These are phyloP conservation scores for Rhizoclosmatium sp. DNA, from an alignment of 192 early-diverging fungal species.

Conservation along the genomic window DNA sequence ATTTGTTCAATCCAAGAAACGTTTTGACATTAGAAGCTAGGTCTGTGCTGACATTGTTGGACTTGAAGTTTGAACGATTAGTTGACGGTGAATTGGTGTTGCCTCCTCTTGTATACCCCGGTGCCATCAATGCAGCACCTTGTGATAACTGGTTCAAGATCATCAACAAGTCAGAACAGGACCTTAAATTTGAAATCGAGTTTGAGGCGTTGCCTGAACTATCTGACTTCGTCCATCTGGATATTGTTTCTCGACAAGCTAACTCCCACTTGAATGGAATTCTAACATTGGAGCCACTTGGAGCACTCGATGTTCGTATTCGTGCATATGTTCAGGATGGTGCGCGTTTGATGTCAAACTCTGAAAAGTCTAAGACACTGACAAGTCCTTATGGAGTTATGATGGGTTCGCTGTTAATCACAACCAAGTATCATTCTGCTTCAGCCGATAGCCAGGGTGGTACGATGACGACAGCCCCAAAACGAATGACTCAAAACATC, in stretches of 20 bases:
- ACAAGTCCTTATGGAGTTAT: slow-evolving; percentile 69
- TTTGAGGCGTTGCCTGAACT: slow-evolving; percentile 70
- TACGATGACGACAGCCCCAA: background rate
- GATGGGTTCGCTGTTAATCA: slow-evolving; percentile 75
- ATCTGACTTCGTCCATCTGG: slow-evolving; percentile 66
- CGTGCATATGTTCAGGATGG: slow-evolving; percentile 72
- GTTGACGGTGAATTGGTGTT: slow-evolving; percentile 71
- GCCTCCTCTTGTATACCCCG: slow-evolving; percentile 76
- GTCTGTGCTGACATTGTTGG: slow-evolving; percentile 71
- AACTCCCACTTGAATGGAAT: slow-evolving; percentile 79
- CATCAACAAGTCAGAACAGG: slow-evolving; percentile 76
- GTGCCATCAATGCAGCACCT: slow-evolving; percentile 54
- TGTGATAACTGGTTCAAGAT: slow-evolving; percentile 88
- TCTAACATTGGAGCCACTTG: slow-evolving; percentile 70
- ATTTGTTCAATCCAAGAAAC: slow-evolving; percentile 74
- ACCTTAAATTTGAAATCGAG: slow-evolving; percentile 80
- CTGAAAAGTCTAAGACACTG: slow-evolving; percentile 55
- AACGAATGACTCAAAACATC: slow-evolving; percentile 66
- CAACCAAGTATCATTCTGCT: slow-evolving; percentile 56
- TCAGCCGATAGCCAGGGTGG: background rate
- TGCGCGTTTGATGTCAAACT: slow-evolving; percentile 61
- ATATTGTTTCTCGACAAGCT: slow-evolving; percentile 80
- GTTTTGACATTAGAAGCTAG: slow-evolving; percentile 57
- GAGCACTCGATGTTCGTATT: slow-evolving; percentile 72
- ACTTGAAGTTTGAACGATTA: slow-evolving; percentile 78